Evolutionary conservation across 129 eudicot genomes (phyloP).

Genomic region (Scalesia atractyloides): DNA sequence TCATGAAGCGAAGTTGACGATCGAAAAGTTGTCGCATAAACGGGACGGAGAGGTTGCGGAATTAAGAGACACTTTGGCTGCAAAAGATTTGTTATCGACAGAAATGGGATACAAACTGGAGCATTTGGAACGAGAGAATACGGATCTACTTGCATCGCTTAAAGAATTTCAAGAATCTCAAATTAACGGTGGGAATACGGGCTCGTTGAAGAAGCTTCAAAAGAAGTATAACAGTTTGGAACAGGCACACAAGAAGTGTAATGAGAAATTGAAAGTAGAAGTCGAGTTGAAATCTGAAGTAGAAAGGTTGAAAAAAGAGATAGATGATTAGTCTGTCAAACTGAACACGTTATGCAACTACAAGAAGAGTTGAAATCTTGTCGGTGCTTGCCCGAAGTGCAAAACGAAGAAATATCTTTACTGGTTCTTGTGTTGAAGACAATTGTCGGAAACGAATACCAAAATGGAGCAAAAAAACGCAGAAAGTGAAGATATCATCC

Average conservation of each 20-base stretch:
- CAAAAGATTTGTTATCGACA: constrained; percentile 48
- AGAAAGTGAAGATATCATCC: constrained; percentile 38
- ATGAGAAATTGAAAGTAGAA: constrained; percentile 50
- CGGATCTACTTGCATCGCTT: constrained; percentile 47
- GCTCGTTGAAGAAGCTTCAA: constrained; percentile 44
- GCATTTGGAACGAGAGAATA: constrained; percentile 64
- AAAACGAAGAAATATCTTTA: constrained; percentile 45
- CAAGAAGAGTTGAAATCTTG: constrained; percentile 45
- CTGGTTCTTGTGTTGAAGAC: constrained; percentile 51
- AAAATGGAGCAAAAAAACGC: constrained; percentile 28
- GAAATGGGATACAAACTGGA: constrained; percentile 53
- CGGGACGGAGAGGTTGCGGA: constrained; percentile 68
- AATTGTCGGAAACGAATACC: constrained; percentile 37
- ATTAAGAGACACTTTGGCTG: constrained; percentile 44
- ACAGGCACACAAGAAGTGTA: constrained; percentile 55
- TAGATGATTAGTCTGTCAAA: constrained; percentile 34
- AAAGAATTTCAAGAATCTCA: constrained; percentile 61
- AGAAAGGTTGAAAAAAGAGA: constrained; percentile 42
- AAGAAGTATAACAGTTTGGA: constrained; percentile 54
- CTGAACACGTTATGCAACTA: constrained; percentile 44
- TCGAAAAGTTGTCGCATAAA: constrained; percentile 46
- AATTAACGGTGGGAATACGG: constrained; percentile 36
- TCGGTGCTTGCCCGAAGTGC: constrained; percentile 40
- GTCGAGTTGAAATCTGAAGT: constrained; percentile 47
- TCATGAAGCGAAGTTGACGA: constrained; percentile 45